Conservation (phyloP, 2,329 filamentous ascomycete genomes). For the Colletotrichum australisinense region DNA sequence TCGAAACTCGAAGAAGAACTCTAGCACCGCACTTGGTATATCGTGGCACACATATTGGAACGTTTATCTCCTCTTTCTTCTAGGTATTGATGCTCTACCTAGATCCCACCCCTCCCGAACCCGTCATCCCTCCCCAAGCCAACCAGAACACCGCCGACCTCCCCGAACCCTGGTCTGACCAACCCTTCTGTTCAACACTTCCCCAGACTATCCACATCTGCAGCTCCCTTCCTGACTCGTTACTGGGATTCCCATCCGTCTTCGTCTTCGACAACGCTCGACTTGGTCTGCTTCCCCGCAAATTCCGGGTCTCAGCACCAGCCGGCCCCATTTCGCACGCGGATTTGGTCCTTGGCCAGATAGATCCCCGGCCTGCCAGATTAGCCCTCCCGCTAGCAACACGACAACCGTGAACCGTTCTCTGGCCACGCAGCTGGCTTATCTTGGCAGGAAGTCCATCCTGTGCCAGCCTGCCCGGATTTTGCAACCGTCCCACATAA, state of each 20-base stretch:
- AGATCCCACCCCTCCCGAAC: background rate
- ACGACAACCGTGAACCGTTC: constrained; percentile 33
- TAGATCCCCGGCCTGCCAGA: constrained; percentile 22
- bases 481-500: constrained; percentile 3
- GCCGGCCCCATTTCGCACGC: constrained; percentile 1
- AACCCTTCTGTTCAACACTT: constrained; percentile 11
- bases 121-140: background rate
- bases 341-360: constrained; percentile 12
- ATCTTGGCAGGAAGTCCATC: constrained; percentile 10
- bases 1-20: constrained; percentile 8
- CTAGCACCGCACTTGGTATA: background rate
- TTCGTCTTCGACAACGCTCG: background rate
- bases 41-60: background rate
- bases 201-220: constrained; percentile 30
- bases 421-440: constrained; percentile 25
- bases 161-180: constrained; percentile 6
- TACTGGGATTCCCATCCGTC: constrained; percentile 16
- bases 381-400: constrained; percentile 34
- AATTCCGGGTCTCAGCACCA: constrained; percentile 22
- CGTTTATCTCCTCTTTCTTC: background rate
- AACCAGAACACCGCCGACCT: constrained; percentile 12
- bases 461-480: background rate
- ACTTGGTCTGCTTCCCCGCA: constrained; percentile 24
- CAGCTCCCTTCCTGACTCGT: constrained; percentile 20
- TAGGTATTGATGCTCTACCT: constrained; percentile 2